Conservation (phyloP, 2,329 filamentous ascomycete species). For the Mollisia scopiformis region DNA sequence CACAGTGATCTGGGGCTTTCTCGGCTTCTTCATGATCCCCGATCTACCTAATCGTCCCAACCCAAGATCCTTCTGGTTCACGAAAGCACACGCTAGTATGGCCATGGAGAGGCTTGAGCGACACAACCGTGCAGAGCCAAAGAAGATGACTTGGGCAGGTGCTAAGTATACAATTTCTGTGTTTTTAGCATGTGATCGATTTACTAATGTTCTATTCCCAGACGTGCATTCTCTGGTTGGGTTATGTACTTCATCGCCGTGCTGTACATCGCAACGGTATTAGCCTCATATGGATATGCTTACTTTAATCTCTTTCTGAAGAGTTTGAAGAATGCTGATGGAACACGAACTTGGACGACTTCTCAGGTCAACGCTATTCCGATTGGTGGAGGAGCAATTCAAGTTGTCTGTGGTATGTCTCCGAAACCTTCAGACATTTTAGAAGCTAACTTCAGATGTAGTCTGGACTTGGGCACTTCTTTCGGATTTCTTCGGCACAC, state of each 20-base stretch:
- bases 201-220: slow-evolving; percentile 27
- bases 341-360: slow-evolving; percentile 44
- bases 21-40: slow-evolving; percentile 30
- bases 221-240: slow-evolving; percentile 48
- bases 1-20: slow-evolving; percentile 33
- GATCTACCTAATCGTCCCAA: slow-evolving; percentile 33
- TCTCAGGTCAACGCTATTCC: slow-evolving; percentile 52
- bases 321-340: slow-evolving; percentile 43
- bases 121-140: slow-evolving; percentile 48
- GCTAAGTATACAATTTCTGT: slow-evolving; percentile 15
- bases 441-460: background rate
- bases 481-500: slow-evolving; percentile 51
- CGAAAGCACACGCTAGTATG: slow-evolving; percentile 43
- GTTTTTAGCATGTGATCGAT: background rate
- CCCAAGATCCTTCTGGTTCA: slow-evolving; percentile 49
- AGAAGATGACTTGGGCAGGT: slow-evolving; percentile 47
- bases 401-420: slow-evolving; percentile 42
- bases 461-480: slow-evolving; percentile 58
- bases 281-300: slow-evolving; percentile 50
- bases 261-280: slow-evolving; percentile 48
- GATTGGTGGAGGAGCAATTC: slow-evolving; percentile 50
- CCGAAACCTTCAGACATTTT: background rate
- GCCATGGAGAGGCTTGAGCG: slow-evolving; percentile 47
- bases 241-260: slow-evolving; percentile 48
- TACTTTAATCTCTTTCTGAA: slow-evolving; percentile 50